phyloP scores from a whole-genome alignment of 164 flowering plant genomes.

The Magnolia officinalis region DNA sequence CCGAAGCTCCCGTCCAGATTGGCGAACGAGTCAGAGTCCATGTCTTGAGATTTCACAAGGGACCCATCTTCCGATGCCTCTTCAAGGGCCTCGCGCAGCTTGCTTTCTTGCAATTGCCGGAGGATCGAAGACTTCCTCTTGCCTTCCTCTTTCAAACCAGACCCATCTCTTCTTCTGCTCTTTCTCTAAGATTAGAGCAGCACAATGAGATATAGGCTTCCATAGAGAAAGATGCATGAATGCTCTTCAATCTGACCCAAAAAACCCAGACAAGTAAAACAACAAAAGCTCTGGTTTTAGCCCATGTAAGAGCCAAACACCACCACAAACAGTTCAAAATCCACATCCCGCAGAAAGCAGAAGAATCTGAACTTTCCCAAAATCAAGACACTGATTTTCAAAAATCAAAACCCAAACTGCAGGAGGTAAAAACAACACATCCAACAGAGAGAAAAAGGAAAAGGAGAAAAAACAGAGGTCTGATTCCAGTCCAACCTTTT shows the following conservation, averaged over 20 bases:
- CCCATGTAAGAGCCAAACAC: conserved; percentile 2
- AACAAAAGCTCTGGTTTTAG: conserved; percentile 4
- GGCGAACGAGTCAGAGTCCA: conserved; percentile 41
- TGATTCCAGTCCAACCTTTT: background rate
- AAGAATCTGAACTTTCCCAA: conserved; percentile 12
- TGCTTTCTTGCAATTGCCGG: conserved; percentile 65
- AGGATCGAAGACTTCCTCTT: conserved; percentile 49
- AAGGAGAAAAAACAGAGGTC: conserved; percentile 2
- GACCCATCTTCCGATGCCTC: conserved; percentile 95
- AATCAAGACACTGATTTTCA: conserved; percentile 5
- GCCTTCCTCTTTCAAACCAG: conserved; percentile 38
- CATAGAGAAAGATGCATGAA: conserved; percentile 72
- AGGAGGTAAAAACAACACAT: conserved; percentile 8
- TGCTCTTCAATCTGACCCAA: conserved; percentile 11
- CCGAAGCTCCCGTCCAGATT: conserved; percentile 44
- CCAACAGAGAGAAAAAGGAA: background rate
- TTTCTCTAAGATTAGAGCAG: conserved; percentile 73
- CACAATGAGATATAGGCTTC: conserved; percentile 91
- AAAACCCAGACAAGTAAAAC: conserved; percentile 16
- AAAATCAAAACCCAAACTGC: conserved; percentile 13
- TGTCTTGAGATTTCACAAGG: conserved; percentile 55
- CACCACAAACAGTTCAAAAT: conserved; percentile 16
- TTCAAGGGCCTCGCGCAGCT: conserved; percentile 86
- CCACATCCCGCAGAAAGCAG: conserved; percentile 11
- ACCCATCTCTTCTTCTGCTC: conserved; percentile 54